Evolutionary conservation across 1,284 basidiomycete species (phyloP), one percentile per base, ranked within the genome.

Genomic region (Boletus sp.): DNA sequence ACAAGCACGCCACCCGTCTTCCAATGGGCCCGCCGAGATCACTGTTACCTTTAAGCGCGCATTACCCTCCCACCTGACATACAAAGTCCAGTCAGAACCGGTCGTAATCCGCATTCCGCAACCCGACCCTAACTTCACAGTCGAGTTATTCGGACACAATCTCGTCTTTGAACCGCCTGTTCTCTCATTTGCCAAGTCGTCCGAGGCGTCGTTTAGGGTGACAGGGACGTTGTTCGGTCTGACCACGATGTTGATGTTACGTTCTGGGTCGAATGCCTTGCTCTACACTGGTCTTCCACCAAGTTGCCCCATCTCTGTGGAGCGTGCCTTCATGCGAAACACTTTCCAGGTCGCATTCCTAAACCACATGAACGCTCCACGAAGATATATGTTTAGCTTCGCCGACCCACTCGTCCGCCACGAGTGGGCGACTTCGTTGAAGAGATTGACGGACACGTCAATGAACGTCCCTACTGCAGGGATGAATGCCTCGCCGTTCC

Each of bases 321-420:
- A 96, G 65, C 81, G 93, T 20, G 84, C 88, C 0, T 94, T 94
- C 70, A 95, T 96, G 93, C 82, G 84, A 42, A 87, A 94, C 62
- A 94, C 91, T 0, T 93, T 96, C 74, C 90, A 94, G 62, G 69
- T 96, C 19, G 83, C 90, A 3, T 96, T 96, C 69, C 58, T 79
- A 36, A 86, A 87, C 56, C 84, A 87, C 55, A 65, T 73, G 14
- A 82, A 82, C 22, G 56, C 72, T 48, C 88, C 86, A 66, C 78
- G 92, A 55, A 83, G 85, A 62, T 96, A 96, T 69, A 91, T 95
- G 82, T 95, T 95, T 73, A 92, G 89, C 57, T 83, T 95, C 35
- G 80, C 87, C 43, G 88, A 91, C 57, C 75, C 82, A 1, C 71
- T 87, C 16, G 75, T 87, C 22, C 80, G 83, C 16, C 78, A 84